These are phyloP conservation scores for Tritrichomonas musculus DNA, from an alignment of 208 protist species.

Conservation along the genomic window DNA sequence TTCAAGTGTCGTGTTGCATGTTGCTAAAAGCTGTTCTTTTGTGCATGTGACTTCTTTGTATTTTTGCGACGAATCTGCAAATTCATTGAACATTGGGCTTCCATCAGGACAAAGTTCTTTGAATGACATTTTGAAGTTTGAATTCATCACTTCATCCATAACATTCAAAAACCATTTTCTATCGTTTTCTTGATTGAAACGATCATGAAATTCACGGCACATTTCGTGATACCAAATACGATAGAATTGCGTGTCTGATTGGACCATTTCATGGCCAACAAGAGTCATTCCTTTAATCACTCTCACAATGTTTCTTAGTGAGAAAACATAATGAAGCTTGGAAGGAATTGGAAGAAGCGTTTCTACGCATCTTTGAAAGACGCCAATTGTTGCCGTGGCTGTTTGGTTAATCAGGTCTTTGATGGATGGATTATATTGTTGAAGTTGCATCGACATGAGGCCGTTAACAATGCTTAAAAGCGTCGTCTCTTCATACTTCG, in stretches of 20 bases:
- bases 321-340: slow-evolving; percentile 96
- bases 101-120: not conserved
- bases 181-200: slow-evolving; percentile 77
- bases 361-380: slow-evolving; percentile 41
- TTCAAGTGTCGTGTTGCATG: slow-evolving; percentile 65
- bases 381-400: slow-evolving; percentile 46
- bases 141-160: not conserved
- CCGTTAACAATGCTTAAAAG: slow-evolving; percentile 54
- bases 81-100: slow-evolving; percentile 44
- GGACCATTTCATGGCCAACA: not conserved
- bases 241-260: slow-evolving; percentile 50
- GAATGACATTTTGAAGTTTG: not conserved
- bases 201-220: slow-evolving; percentile 86
- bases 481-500: slow-evolving; percentile 24
- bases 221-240: slow-evolving; percentile 86
- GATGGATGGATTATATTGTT: not conserved
- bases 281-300: slow-evolving; percentile 53
- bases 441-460: slow-evolving; percentile 46
- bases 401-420: not conserved
- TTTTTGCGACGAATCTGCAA: slow-evolving; percentile 30
- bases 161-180: slow-evolving; percentile 64
- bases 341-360: slow-evolving; percentile 79
- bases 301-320: slow-evolving; percentile 87
- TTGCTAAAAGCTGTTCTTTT: slow-evolving; percentile 54
- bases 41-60: slow-evolving; percentile 58